A percentile compares a stretch with the other conserved stretches of the same genome.
Evolutionary conservation across 768 basidiomycete species (phyloP).

Genomic region (Gloeopeniophorella convolvens): DNA sequence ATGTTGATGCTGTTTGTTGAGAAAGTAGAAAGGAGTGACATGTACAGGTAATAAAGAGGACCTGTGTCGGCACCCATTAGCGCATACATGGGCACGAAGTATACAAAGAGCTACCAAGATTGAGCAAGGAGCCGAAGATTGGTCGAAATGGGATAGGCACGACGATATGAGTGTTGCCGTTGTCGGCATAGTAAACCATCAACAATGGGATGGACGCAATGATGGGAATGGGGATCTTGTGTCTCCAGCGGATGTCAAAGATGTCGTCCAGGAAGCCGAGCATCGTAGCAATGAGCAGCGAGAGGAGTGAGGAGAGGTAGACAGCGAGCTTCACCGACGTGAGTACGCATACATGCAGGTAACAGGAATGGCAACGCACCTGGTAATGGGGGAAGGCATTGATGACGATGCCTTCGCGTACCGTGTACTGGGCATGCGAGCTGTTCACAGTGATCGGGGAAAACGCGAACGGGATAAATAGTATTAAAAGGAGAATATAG

Average conservation of each 20-base stretch:
- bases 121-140: slow-evolving; percentile 71
- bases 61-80: slow-evolving; percentile 40
- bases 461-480: slow-evolving; percentile 96
- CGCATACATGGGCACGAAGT: neutral
- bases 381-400: slow-evolving; percentile 75
- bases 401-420: slow-evolving; percentile 56
- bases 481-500: slow-evolving; percentile 79
- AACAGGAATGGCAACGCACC: slow-evolving; percentile 35
- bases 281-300: slow-evolving; percentile 84
- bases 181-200: slow-evolving; percentile 94
- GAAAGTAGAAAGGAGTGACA: slow-evolving; percentile 93
- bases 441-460: slow-evolving; percentile 57
- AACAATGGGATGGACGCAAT: slow-evolving; percentile 92
- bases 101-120: slow-evolving; percentile 57
- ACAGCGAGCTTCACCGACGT: slow-evolving; percentile 62
- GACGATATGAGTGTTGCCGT: slow-evolving; percentile 89
- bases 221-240: slow-evolving; percentile 95
- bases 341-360: neutral
- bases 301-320: slow-evolving; percentile 90
- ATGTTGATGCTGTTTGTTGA: slow-evolving; percentile 99
- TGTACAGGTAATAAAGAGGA: slow-evolving; percentile 92
- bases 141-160: slow-evolving; percentile 77
- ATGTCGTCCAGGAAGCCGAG: slow-evolving; percentile 96
- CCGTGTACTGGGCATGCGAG: slow-evolving; percentile 33
- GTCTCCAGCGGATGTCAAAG: slow-evolving; percentile 97